These are phyloP conservation scores for Sclerospora graminicola DNA, from an alignment of 352 stramenopile genomes.

Conservation along the genomic window DNA sequence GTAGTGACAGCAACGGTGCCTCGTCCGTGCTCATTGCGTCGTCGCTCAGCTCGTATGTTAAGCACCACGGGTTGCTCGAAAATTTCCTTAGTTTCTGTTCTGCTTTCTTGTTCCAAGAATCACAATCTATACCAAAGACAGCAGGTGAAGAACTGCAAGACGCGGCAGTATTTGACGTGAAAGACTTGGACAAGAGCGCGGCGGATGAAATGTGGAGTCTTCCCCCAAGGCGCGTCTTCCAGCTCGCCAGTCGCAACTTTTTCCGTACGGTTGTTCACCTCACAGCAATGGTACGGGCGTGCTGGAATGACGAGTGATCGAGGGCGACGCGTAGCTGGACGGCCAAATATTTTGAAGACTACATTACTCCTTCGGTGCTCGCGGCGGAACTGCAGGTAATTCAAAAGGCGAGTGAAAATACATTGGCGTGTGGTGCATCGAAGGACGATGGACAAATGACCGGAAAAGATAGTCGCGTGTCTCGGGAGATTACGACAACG, in stretches of 20 bases:
- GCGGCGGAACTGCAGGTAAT: constrained; percentile 71
- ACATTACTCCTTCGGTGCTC: constrained; percentile 76
- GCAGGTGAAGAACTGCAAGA: constrained; percentile 32
- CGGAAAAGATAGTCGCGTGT: constrained; percentile 81
- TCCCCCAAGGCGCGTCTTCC: constrained; percentile 33
- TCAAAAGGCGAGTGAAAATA: constrained; percentile 37
- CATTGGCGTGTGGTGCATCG: constrained; percentile 14
- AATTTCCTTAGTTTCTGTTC: constrained; percentile 57
- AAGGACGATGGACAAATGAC: constrained; percentile 79
- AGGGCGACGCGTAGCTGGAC: constrained; percentile 74
- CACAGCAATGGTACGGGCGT: constrained; percentile 80
- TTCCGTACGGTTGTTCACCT: constrained; percentile 76
- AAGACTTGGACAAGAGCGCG: constrained; percentile 24
- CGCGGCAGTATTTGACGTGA: constrained; percentile 31
- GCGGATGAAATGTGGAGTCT: constrained; percentile 22
- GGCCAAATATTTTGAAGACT: constrained; percentile 83
- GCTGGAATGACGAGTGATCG: constrained; percentile 87
- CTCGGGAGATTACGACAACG: constrained; percentile 82
- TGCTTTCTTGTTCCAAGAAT: constrained; percentile 54
- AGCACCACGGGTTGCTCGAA: constrained; percentile 42
- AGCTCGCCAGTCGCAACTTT: constrained; percentile 54
- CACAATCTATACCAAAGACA: constrained; percentile 17
- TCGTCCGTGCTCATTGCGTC: constrained; percentile 44
- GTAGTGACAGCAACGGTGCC: constrained; percentile 5
- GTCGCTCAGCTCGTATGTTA: constrained; percentile 60